phyloP scores from a whole-genome alignment of 2,329 filamentous ascomycete genomes.

The Fusarium decemcellulare region DNA sequence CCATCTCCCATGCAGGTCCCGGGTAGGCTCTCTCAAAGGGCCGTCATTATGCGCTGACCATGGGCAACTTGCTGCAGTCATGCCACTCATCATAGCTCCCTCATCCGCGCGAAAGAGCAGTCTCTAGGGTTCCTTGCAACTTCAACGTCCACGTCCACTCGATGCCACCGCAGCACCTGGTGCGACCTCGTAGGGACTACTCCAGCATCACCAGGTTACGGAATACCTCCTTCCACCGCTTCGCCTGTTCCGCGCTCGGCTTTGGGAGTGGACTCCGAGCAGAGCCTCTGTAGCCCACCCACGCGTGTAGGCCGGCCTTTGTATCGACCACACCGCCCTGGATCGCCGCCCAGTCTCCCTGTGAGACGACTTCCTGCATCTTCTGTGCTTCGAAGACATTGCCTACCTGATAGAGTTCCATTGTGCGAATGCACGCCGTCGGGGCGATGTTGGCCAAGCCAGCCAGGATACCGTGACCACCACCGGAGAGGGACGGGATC shows the following conservation, averaged over 20 bases:
- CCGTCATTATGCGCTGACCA: neutral
- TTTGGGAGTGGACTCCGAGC: conserved; percentile 52
- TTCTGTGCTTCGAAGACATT: conserved; percentile 71
- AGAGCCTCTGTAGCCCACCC: conserved; percentile 76
- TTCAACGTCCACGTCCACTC: neutral
- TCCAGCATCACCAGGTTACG: conserved; percentile 66
- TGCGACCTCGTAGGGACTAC: conserved; percentile 58
- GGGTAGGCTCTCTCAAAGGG: neutral
- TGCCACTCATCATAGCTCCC: conserved; percentile 17
- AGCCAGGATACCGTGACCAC: conserved; percentile 79
- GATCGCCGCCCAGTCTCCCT: conserved; percentile 81
- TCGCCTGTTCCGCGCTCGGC: conserved; percentile 63
- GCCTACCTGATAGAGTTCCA: conserved; percentile 72
- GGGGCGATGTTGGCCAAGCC: conserved; percentile 81
- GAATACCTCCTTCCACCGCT: conserved; percentile 70
- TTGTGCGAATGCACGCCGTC: conserved; percentile 73
- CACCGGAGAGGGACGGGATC: conserved; percentile 76
- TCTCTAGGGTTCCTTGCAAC: neutral
- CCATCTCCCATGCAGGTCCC: conserved; percentile 34
- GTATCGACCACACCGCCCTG: conserved; percentile 80
- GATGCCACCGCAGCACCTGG: conserved; percentile 16
- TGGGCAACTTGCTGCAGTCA: neutral
- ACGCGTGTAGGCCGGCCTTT: conserved; percentile 77
- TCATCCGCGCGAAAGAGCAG: neutral
- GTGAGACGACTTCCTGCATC: conserved; percentile 75